phyloP scores from a whole-genome alignment of 2,329 filamentous ascomycete species.

The Fusarium anthophilum region DNA sequence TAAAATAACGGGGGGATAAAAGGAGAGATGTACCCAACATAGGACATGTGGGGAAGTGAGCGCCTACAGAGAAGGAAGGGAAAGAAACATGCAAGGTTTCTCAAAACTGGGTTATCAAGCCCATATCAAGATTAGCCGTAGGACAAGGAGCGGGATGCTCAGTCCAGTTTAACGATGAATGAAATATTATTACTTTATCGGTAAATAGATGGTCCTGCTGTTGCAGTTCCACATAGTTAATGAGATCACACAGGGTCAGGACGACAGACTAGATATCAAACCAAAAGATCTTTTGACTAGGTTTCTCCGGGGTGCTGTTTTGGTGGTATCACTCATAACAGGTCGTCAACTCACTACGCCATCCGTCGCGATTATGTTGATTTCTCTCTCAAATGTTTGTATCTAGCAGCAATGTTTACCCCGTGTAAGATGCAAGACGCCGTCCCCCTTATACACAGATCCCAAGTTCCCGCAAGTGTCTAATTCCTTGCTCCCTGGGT shows the following conservation, averaged over 20 bases:
- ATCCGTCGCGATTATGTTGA: slow-evolving; percentile 25
- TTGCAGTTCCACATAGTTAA: neutral
- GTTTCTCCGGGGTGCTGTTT: slow-evolving; percentile 42
- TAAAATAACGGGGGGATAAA: slow-evolving; percentile 12
- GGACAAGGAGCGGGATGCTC: slow-evolving; percentile 2
- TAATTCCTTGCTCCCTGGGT: slow-evolving; percentile 12
- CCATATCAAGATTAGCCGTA: slow-evolving; percentile 9
- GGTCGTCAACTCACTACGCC: slow-evolving; percentile 39
- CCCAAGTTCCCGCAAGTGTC: slow-evolving; percentile 32
- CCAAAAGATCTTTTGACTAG: slow-evolving; percentile 43
- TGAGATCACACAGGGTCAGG: neutral
- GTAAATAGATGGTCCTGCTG: neutral
- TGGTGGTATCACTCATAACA: slow-evolving; percentile 44
- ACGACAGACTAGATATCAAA: slow-evolving; percentile 18
- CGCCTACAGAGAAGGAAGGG: neutral
- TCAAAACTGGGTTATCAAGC: slow-evolving; percentile 11
- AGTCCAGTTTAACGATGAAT: slow-evolving; percentile 30
- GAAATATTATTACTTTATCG: slow-evolving; percentile 24
- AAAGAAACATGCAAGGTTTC: slow-evolving; percentile 10
- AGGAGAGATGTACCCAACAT: neutral
- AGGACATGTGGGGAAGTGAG: neutral
- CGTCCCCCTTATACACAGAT: slow-evolving; percentile 37
- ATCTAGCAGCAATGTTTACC: slow-evolving; percentile 36
- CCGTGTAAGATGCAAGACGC: slow-evolving; percentile 42
- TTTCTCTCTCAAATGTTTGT: slow-evolving; percentile 24